phyloP scores from a whole-genome alignment of 768 basidiomycete genomes.

The Xerocomellus intermedius region DNA sequence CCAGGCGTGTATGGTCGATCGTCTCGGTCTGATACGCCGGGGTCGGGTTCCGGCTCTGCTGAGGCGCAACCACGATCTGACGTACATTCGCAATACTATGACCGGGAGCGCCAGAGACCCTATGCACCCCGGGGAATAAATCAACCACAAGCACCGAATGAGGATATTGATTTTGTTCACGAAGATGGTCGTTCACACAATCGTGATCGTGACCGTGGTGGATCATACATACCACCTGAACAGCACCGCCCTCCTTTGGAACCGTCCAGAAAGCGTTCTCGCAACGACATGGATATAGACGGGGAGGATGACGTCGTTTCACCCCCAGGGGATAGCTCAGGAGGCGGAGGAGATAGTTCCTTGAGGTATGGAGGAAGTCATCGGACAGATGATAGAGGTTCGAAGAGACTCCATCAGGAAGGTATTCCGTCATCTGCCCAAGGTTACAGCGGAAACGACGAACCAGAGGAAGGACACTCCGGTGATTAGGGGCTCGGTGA shows the following conservation, averaged over 20 bases:
- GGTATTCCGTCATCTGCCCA: constrained; percentile 25
- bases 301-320: constrained; percentile 48
- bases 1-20: constrained; percentile 31
- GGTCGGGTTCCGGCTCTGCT: constrained; percentile 51
- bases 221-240: constrained; percentile 32
- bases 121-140: constrained; percentile 54
- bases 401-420: constrained; percentile 60
- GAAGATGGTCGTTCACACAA: constrained; percentile 48
- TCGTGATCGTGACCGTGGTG: constrained; percentile 40
- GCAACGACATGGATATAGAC: constrained; percentile 65
- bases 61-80: constrained; percentile 54
- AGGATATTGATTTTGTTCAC: constrained; percentile 52
- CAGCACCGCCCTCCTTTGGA: constrained; percentile 43
- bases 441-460: constrained; percentile 28
- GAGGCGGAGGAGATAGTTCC: constrained; percentile 28
- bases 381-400: constrained; percentile 50
- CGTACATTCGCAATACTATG: constrained; percentile 44
- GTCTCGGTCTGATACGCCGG: constrained; percentile 59
- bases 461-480: constrained; percentile 32
- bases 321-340: constrained; percentile 29
- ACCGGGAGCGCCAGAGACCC: constrained; percentile 47
- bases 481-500: constrained; percentile 33
- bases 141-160: constrained; percentile 37
- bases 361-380: constrained; percentile 38
- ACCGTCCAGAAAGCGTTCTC: constrained; percentile 52